Base-by-base conservation (phyloP, 768 basidiomycete genomes). In the Favolaschia claudopus region DNA sequence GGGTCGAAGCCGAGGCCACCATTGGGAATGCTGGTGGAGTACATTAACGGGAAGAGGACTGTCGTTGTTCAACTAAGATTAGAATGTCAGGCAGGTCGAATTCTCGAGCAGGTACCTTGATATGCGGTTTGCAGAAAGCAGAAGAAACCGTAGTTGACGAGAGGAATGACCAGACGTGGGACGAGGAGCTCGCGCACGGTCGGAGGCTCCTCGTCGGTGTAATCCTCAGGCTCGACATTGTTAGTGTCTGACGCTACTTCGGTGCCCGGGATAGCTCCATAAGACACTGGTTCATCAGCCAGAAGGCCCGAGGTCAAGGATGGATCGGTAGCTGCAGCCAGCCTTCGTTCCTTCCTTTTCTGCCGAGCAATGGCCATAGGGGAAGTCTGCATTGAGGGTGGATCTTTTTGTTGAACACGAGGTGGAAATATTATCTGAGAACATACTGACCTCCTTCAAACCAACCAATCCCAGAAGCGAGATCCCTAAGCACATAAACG, bases 1-100 rank as follows among this genome's bases (percentile, higher is more conserved):
- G 86, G 82, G 24, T 74, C 69, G 27, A 88, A 71, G 4, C 83
- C 84, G 25, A 86, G 78, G 0, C 85, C 85, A 24, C 86, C 85
- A 12, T 78, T 72, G 13, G 69, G 72, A 48, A 80, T 70, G 5
- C 86, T 83, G 0, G 85, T 86, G 28, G 83, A 79, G 51, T 67
- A 69, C 54, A 72, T 66, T 7, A 72, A 58, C 19, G 69, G 69
- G 25, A 60, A 47, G 27, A 69, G 60, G 24, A 66, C 63, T 64
- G 45, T 7, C 9, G 9, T 22, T 3, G 1, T 10, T 17, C 14
- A 1, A 10, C 46, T 58, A 13, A 53, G 29, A 27, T 22, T 7
- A 6, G n/a, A 19, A 7, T n/a, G 8, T 10, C 6, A n/a, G 1
- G 44, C 3, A 36, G 7, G 15, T 5, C 8, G 13, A 27, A n/a